A percentile compares a stretch with the other conserved stretches of the same genome.
phyloP scores from a whole-genome alignment of 2,329 filamentous ascomycete genomes.

The Stemphylium vesicarium region DNA sequence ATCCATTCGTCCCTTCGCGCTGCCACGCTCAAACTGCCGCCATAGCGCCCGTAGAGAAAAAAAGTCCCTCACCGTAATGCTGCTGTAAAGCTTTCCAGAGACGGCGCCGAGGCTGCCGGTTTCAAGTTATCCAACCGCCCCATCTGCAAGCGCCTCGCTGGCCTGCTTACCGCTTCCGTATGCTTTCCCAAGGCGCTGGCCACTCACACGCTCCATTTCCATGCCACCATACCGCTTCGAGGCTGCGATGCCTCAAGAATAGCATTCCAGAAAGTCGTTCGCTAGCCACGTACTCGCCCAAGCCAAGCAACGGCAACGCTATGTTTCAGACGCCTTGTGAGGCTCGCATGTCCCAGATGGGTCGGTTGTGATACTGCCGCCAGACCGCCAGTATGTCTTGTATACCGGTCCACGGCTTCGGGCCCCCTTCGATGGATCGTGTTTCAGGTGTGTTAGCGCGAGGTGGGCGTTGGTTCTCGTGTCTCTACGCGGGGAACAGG shows the following conservation, averaged over 20 bases:
- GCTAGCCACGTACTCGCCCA: conserved; percentile 45
- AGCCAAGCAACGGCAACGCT: conserved; percentile 27
- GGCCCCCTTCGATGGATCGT: conserved; percentile 42
- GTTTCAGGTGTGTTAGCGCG: conserved; percentile 51
- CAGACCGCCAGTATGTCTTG: conserved; percentile 21
- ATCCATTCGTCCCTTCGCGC: conserved; percentile 38
- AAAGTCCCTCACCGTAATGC: conserved; percentile 8
- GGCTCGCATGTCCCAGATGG: conserved; percentile 33
- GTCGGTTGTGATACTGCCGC: conserved; percentile 40
- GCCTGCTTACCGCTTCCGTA: conserved; percentile 27
- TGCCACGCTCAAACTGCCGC: conserved; percentile 44
- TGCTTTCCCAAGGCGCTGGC: conserved; percentile 33
- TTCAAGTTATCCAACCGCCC: conserved; percentile 48
- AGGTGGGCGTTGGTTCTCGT: conserved; percentile 42
- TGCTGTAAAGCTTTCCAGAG: conserved; percentile 10
- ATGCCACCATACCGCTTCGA: conserved; percentile 25
- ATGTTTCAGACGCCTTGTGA: conserved; percentile 47
- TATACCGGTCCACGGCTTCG: conserved; percentile 32
- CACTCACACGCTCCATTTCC: conserved; percentile 31
- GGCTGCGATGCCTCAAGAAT: conserved; percentile 29
- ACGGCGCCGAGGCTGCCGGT: conserved; percentile 38
- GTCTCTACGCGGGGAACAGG: conserved; percentile 33
- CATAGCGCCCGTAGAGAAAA: conserved; percentile 19
- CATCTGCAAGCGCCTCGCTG: conserved; percentile 44
- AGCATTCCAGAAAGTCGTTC: conserved; percentile 30